phyloP scores from a whole-genome alignment of 2,329 filamentous ascomycete genomes.

The Cadophora gregata region DNA sequence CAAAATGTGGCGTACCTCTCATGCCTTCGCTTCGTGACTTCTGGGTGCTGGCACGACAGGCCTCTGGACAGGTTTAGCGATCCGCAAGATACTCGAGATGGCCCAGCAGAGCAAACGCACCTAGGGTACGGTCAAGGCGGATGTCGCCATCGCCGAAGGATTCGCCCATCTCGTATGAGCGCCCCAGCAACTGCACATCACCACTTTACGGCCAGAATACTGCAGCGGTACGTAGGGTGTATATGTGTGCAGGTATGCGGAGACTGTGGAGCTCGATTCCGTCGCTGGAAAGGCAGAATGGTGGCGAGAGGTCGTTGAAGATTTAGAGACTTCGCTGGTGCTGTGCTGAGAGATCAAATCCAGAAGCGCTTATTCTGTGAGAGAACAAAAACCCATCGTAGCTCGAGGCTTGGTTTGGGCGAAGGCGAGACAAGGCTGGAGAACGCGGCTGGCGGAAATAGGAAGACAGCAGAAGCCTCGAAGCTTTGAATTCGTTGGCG shows the following conservation, averaged over 20 bases:
- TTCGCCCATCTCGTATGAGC: slow-evolving; percentile 10
- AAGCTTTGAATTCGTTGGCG: background rate
- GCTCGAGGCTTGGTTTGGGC: background rate
- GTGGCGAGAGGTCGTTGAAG: background rate
- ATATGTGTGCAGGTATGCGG: background rate
- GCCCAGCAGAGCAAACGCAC: slow-evolving; percentile 11
- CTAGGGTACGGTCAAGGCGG: slow-evolving; percentile 27
- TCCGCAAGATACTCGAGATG: background rate
- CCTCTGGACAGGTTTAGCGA: slow-evolving; percentile 10
- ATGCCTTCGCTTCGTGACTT: slow-evolving; percentile 25
- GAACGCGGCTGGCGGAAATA: background rate
- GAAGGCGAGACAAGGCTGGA: background rate
- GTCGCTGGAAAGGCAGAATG: background rate
- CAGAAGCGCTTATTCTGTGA: background rate
- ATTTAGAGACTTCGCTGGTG: background rate
- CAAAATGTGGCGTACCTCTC: slow-evolving; percentile 23
- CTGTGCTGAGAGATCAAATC: background rate
- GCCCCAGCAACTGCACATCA: background rate
- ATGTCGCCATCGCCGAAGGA: slow-evolving; percentile 24
- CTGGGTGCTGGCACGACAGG: slow-evolving; percentile 7
- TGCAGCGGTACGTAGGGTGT: background rate
- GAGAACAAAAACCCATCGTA: background rate
- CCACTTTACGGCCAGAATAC: background rate
- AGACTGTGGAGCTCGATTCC: background rate
- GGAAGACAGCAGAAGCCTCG: background rate